Evolutionary conservation across 31 red algal genomes (phyloP).

Genomic region (Endocladia muricata): DNA sequence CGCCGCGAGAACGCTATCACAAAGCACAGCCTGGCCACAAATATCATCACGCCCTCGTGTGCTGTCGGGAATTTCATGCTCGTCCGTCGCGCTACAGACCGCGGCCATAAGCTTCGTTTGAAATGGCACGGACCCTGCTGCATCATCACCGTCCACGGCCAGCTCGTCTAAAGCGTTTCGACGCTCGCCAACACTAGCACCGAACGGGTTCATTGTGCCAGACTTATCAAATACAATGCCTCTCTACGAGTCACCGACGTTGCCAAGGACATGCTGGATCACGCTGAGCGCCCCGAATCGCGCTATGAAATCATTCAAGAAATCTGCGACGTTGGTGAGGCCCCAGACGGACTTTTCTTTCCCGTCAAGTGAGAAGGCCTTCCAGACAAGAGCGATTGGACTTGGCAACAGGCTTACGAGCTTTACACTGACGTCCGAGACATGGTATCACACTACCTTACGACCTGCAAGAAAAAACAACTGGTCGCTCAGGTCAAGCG

Average conservation of each 20-base stretch:
- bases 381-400: constrained; percentile 5
- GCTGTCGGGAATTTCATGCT: neutral
- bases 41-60: neutral
- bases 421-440: neutral
- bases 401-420: neutral
- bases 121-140: no score
- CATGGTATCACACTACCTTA: neutral
- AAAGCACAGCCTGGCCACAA: neutral
- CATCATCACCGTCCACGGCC: no score
- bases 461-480: neutral
- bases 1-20: neutral
- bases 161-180: no score
- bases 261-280: neutral
- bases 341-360: neutral
- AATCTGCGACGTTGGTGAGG: neutral
- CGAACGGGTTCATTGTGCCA: neutral
- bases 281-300: neutral
- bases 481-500: neutral
- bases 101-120: no score
- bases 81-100: no score
- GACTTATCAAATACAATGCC: neutral
- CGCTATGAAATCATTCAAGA: neutral
- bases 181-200: neutral
- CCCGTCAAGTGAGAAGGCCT: neutral
- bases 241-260: neutral